Percentiles rank a stretch among this genome's conserved stretches.
These are phyloP conservation scores for Phalaenopsis hybrid DNA, from an alignment of 116 monocot species.

Conservation along the genomic window DNA sequence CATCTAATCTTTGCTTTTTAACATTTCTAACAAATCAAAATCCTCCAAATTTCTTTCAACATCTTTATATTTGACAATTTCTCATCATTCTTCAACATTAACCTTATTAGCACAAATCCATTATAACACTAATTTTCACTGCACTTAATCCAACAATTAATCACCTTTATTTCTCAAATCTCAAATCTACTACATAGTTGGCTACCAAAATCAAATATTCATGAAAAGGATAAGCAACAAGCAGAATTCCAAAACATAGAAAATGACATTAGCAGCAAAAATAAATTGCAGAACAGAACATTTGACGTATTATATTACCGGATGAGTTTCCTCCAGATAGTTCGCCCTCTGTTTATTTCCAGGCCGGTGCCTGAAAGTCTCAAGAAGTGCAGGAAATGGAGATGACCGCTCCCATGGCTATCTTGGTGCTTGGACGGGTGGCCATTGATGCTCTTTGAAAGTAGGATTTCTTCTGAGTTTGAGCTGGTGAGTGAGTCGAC, in stretches of 20 bases:
- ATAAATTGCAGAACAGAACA: neutral
- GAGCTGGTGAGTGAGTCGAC: slow-evolving; percentile 94
- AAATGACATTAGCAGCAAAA: neutral
- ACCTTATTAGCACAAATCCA: too few species aligned
- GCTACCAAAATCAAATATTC: too few species aligned
- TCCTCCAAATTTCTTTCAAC: too few species aligned
- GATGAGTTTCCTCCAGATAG: slow-evolving; percentile 69
- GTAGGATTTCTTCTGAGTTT: slow-evolving; percentile 20
- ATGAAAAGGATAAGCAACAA: neutral
- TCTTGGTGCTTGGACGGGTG: slow-evolving; percentile 15
- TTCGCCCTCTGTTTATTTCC: slow-evolving; percentile 88
- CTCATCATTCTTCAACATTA: too few species aligned
- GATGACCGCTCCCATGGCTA: neutral
- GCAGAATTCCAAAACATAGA: neutral
- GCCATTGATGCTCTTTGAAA: slow-evolving; percentile 32
- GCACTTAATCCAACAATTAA: too few species aligned
- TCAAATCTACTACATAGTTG: too few species aligned
- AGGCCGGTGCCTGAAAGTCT: slow-evolving; percentile 51
- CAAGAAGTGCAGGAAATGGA: slow-evolving; percentile 76
- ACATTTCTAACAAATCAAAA: too few species aligned
- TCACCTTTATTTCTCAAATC: too few species aligned
- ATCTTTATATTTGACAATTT: too few species aligned
- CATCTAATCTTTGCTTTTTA: too few species aligned
- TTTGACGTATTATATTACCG: slow-evolving; percentile 8
- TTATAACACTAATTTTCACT: too few species aligned